Percentiles rank a stretch among this genome's conserved stretches.
Conservation (phyloP, 345 rosid species). For the Hibiscus tridactylites region DNA sequence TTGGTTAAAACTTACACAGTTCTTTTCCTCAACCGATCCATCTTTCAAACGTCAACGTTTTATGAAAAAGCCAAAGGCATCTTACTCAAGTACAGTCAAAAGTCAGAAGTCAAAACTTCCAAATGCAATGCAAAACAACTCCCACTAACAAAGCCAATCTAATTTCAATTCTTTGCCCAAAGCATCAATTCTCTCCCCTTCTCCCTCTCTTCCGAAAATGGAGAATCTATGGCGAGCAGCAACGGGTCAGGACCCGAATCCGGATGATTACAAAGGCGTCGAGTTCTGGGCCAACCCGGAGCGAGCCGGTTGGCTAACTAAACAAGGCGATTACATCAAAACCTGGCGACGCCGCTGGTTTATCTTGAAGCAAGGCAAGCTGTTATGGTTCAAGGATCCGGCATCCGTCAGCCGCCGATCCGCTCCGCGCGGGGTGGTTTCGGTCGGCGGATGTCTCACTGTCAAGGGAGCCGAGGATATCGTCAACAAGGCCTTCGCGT, state of each 20-base stretch:
- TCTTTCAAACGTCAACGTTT: neutral
- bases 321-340: conserved; percentile 77
- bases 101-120: neutral
- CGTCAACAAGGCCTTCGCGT: conserved; percentile 59
- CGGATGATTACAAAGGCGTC: conserved; percentile 49
- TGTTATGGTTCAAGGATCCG: conserved; percentile 75
- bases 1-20: too few relatives aligned
- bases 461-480: conserved; percentile 85
- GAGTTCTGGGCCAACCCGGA: conserved; percentile 71
- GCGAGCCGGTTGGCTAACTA: conserved; percentile 66
- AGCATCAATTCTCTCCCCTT: neutral
- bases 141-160: neutral
- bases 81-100: neutral
- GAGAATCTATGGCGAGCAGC: conserved; percentile 15
- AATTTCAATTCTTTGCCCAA: neutral
- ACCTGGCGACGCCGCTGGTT: conserved; percentile 93
- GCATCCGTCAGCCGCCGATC: conserved; percentile 35
- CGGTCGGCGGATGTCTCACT: conserved; percentile 57
- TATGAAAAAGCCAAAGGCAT: neutral
- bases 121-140: neutral
- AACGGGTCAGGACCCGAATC: conserved; percentile 35
- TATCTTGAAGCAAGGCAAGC: conserved; percentile 69
- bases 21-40: too few relatives aligned
- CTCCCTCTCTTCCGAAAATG: conserved; percentile 13
- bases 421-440: conserved; percentile 63